Evolutionary conservation across 176 grass and related monocot species (phyloP).

Genomic region (Oryza punctata): DNA sequence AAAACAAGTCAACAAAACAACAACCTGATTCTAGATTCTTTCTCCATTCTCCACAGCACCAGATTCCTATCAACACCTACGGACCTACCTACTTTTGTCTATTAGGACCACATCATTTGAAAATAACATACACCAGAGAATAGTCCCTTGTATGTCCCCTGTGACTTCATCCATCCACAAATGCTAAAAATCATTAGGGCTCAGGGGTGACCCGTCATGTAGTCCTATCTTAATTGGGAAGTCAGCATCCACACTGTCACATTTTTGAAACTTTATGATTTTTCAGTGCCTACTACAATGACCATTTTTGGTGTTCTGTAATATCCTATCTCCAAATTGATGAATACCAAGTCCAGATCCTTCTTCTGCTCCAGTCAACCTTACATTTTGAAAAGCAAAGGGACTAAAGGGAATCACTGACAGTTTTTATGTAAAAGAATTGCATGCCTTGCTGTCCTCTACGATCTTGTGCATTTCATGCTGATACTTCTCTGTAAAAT

Average conservation of each 20-base stretch:
- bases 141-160: background rate
- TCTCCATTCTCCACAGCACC: background rate
- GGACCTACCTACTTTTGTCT: background rate
- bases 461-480: background rate
- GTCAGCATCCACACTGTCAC: background rate
- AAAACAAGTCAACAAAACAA: background rate
- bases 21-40: background rate
- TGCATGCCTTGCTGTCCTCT: background rate
- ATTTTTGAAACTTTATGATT: background rate
- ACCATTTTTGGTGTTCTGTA: background rate
- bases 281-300: background rate
- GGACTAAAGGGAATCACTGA: background rate
- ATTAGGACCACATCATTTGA: background rate
- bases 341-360: background rate
- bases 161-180: background rate
- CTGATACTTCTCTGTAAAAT: conserved; percentile 9
- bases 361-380: background rate
- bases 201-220: background rate
- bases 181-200: background rate
- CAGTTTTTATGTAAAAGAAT: background rate
- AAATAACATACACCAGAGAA: background rate
- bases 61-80: background rate
- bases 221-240: background rate
- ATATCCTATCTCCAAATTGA: background rate
- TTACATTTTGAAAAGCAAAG: background rate